phyloP scores from a whole-genome alignment of 2,329 filamentous ascomycete species.

The Ophiocordyceps unilateralis region DNA sequence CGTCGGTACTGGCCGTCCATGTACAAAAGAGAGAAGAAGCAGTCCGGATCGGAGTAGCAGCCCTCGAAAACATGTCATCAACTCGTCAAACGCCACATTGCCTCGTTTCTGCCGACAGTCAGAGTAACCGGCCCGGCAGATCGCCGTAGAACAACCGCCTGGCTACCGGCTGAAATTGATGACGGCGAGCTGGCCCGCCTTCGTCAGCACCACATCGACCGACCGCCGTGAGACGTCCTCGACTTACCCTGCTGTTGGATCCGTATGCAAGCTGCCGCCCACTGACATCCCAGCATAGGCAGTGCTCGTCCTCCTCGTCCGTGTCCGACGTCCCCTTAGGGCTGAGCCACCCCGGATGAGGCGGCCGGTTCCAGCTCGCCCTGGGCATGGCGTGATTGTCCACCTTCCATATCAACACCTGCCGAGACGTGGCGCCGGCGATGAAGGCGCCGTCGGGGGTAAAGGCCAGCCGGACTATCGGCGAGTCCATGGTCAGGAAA shows the following conservation, averaged over 20 bases:
- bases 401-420: constrained; percentile 48
- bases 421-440: constrained; percentile 40
- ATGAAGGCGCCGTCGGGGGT: constrained; percentile 47
- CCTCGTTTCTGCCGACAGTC: not conserved
- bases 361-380: constrained; percentile 39
- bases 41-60: too few species aligned
- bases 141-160: too few species aligned
- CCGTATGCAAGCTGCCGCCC: constrained; percentile 47
- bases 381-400: constrained; percentile 39
- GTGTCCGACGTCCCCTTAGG: constrained; percentile 33
- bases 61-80: not conserved
- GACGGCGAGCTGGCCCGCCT: constrained; percentile 23
- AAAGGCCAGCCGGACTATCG: constrained; percentile 41
- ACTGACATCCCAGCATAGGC: constrained; percentile 42
- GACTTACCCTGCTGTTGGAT: constrained; percentile 41
- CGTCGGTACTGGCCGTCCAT: too few species aligned
- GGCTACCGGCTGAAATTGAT: constrained; percentile 30
- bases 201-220: not conserved
- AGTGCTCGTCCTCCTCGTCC: constrained; percentile 44
- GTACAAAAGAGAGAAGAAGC: too few species aligned
- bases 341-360: constrained; percentile 40
- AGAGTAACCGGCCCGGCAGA: too few species aligned
- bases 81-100: not conserved
- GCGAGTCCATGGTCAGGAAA: constrained; percentile 41
- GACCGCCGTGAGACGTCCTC: not conserved